Evolutionary conservation across 805 yeast species (phyloP), one percentile per base, ranked within the genome.

Genomic region (Ogataea pilisensis): DNA sequence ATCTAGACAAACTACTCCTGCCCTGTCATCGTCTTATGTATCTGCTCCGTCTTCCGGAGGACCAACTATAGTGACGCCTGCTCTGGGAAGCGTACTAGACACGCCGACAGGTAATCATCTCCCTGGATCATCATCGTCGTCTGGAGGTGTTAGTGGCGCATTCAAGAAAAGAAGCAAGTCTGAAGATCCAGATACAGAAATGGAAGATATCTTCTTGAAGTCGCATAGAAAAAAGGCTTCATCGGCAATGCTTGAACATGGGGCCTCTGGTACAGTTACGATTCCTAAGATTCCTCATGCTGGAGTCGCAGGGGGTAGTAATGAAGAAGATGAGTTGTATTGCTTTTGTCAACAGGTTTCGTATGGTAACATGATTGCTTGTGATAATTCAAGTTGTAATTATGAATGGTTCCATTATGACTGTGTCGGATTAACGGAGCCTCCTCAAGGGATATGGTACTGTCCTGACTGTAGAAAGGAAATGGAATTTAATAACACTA

Each of bases 401-500:
- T 75, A 64, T 48, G 82, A 77, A 53, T 77, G 82, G 82, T 77
- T 77, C 55, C 82, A 77, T 55, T 77, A 79, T 70, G 69, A 70
- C 41, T 77, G 99, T 70, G 98, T 93, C 32, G 96, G 96, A 1
- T 72, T 93, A 48, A 86, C 83, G 26, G 90, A 86, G 44, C 96
- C 96, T 8, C 99, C 99, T 4, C 79, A 80, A 55, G 98, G 96
- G 13, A 83, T 85, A 35, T 93, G 99, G 99, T 91, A 81, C 61
- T 93, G 99, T 68, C 91, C 97, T 0, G 91, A 85, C 46, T 90
- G 98, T 70, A 63, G 66, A 16, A 64, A 61, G 39, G 57, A 57
- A 30, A 43, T 57, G 52, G 56, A 53, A 33, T 40, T 52, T 20
- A 55, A 45, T 8, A 45, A 47, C 13, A 46, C 38, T 20, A 55